phyloP scores from a whole-genome alignment of 2,329 filamentous ascomycete genomes.

The Xenosphaeropsis pyriputrescens region DNA sequence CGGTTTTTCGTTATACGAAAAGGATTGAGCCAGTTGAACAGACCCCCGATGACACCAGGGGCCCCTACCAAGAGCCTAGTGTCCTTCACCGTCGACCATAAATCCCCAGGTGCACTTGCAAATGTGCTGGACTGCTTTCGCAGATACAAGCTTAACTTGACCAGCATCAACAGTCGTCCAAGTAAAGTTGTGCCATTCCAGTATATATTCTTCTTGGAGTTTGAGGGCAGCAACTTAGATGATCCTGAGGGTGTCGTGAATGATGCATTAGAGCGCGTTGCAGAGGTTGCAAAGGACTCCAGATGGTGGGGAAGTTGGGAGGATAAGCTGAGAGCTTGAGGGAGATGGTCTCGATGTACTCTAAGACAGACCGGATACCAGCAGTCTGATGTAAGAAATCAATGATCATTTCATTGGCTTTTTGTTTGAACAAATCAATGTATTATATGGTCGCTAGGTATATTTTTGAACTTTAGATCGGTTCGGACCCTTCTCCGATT shows the following conservation, averaged over 20 bases:
- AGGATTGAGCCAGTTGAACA: slow-evolving; percentile 4
- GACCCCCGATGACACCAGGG: slow-evolving; percentile 1
- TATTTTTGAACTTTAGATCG: too few species aligned
- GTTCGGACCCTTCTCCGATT: too few species aligned
- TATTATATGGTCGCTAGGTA: too few species aligned
- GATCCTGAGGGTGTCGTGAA: slow-evolving; percentile 43
- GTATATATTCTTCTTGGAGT: slow-evolving; percentile 92
- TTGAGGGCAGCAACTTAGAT: slow-evolving; percentile 44
- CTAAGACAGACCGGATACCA: too few species aligned
- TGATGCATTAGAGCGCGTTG: slow-evolving; percentile 42
- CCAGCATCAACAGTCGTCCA: slow-evolving; percentile 78
- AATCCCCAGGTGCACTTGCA: slow-evolving; percentile 67
- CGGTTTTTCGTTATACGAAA: slow-evolving; percentile 53
- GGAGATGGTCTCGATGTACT: too few species aligned
- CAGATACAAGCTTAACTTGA: slow-evolving; percentile 60
- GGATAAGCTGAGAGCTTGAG: slow-evolving; percentile 5
- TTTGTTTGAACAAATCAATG: too few species aligned
- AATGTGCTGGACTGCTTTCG: slow-evolving; percentile 70
- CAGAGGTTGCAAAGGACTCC: slow-evolving; percentile 41
- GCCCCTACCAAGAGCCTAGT: slow-evolving; percentile 51
- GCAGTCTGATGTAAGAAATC: too few species aligned
- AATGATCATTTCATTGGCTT: too few species aligned
- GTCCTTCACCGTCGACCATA: slow-evolving; percentile 70
- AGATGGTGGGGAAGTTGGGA: slow-evolving; percentile 60
- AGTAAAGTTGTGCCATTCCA: slow-evolving; percentile 65